Conservation (phyloP, 176 grass and related monocot genomes). For the Aegilops bicornis region DNA sequence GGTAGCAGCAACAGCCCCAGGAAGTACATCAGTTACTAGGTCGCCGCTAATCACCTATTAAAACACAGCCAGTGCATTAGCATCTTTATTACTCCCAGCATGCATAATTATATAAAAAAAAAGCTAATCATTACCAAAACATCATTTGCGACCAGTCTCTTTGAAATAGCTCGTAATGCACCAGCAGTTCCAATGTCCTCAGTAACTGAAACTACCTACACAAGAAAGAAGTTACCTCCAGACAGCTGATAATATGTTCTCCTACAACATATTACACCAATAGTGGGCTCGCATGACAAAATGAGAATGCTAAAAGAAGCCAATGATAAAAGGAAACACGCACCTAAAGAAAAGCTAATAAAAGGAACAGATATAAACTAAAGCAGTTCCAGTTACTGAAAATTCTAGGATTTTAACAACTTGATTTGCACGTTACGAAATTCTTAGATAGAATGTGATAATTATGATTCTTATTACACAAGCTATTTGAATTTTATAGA, state of each 20-base stretch:
- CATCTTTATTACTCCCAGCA: constrained; percentile 1
- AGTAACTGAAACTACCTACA: constrained; percentile 67
- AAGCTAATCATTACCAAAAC: constrained; percentile 67
- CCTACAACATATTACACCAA: not conserved
- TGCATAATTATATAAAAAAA: not conserved
- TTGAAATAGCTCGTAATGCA: constrained; percentile 73
- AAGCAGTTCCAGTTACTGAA: not conserved
- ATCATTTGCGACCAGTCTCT: constrained; percentile 73
- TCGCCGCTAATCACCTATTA: constrained; percentile 86
- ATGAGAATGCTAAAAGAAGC: constrained; percentile 6
- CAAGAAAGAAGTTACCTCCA: constrained; percentile 27
- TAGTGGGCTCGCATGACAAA: not conserved
- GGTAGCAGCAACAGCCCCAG: constrained; percentile 87
- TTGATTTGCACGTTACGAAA: not conserved
- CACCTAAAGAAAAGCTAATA: not conserved
- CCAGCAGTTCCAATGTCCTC: constrained; percentile 91
- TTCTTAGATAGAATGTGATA: not conserved
- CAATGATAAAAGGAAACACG: not conserved
- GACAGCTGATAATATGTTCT: not conserved
- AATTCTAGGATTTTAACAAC: not conserved
- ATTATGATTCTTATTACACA: not conserved
- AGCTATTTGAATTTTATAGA: not conserved
- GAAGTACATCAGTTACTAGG: constrained; percentile 85
- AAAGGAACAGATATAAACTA: not conserved
- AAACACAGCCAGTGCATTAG: constrained; percentile 11